These are phyloP conservation scores for Alternaria angustiovoidea DNA, from an alignment of 2,329 filamentous ascomycete genomes.

Conservation along the genomic window DNA sequence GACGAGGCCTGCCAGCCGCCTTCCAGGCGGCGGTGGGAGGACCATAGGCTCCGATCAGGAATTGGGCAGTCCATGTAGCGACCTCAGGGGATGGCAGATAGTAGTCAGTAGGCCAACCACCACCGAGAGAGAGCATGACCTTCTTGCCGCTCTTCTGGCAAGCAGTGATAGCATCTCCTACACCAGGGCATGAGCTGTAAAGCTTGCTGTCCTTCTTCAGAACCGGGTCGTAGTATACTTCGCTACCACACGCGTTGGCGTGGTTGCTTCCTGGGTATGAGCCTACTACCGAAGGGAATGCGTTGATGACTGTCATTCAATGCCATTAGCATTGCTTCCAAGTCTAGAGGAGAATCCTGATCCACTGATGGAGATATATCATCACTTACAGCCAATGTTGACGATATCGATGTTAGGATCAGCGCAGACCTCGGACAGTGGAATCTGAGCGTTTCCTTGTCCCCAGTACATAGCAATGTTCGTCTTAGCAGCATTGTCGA, in stretches of 20 bases:
- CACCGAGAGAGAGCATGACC: slow-evolving; percentile 58
- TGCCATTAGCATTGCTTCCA: background rate
- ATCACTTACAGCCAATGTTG: slow-evolving; percentile 56
- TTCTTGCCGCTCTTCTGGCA: slow-evolving; percentile 49
- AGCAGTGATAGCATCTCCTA: slow-evolving; percentile 45
- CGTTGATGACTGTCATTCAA: slow-evolving; percentile 54
- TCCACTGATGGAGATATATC: background rate
- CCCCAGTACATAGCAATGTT: slow-evolving; percentile 66
- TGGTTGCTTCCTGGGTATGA: slow-evolving; percentile 64
- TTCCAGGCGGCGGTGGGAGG: slow-evolving; percentile 47
- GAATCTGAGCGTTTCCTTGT: slow-evolving; percentile 60
- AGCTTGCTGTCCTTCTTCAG: slow-evolving; percentile 1
- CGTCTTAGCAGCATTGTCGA: slow-evolving; percentile 53
- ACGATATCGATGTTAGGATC: slow-evolving; percentile 64
- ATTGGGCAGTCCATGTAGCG: slow-evolving; percentile 59
- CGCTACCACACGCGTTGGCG: slow-evolving; percentile 59
- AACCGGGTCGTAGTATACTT: slow-evolving; percentile 44
- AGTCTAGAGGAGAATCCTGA: background rate
- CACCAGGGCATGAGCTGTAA: slow-evolving; percentile 30
- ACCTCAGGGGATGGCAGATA: slow-evolving; percentile 52
- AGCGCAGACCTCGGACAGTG: slow-evolving; percentile 61
- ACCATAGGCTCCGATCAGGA: slow-evolving; percentile 61
- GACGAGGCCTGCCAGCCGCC: slow-evolving; percentile 49
- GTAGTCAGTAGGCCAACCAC: slow-evolving; percentile 52
- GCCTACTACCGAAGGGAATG: slow-evolving; percentile 59